Conservation (phyloP, 2,329 filamentous ascomycete species). For the Colletotrichum neosansevieriae region DNA sequence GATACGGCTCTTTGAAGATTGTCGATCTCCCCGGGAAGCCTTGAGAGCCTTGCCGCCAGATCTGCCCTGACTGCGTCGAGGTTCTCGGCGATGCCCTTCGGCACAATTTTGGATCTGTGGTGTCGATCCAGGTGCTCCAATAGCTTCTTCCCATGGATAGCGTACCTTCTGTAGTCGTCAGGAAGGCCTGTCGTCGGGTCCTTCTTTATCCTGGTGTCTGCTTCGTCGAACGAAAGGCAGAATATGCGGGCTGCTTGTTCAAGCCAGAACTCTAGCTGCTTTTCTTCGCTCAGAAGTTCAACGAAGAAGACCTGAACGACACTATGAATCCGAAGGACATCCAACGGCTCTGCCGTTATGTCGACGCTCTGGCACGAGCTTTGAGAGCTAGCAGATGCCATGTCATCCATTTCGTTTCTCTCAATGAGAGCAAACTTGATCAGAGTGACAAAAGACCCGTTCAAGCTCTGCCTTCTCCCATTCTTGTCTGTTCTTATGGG, state of each 20-base stretch:
- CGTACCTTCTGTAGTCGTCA: conserved; percentile 65
- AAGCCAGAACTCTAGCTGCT: conserved; percentile 61
- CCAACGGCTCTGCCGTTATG: conserved; percentile 55
- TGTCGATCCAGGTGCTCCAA: conserved; percentile 56
- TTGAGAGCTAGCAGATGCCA: conserved; percentile 55
- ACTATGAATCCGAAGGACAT: conserved; percentile 63
- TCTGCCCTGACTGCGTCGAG: conserved; percentile 47
- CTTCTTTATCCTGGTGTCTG: conserved; percentile 56
- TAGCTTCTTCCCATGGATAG: conserved; percentile 63
- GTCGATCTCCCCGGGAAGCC: conserved; percentile 57
- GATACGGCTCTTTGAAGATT: conserved; percentile 56
- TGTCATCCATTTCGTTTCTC: conserved; percentile 59
- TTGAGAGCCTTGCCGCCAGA: conserved; percentile 52
- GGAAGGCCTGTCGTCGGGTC: conserved; percentile 55
- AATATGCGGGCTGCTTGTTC: conserved; percentile 61
- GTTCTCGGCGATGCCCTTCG: conserved; percentile 46
- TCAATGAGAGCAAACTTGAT: conserved; percentile 66
- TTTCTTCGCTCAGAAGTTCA: conserved; percentile 57
- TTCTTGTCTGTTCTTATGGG: conserved; percentile 56
- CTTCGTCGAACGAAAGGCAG: conserved; percentile 61
- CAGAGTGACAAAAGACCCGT: conserved; percentile 62
- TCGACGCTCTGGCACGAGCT: conserved; percentile 50
- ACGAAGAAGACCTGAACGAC: conserved; percentile 67
- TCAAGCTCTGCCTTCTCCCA: conserved; percentile 52
- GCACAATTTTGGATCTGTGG: background rate